These are phyloP conservation scores for Wickerhamomyces subpelliculosus DNA, from an alignment of 805 yeast species.

Conservation along the genomic window DNA sequence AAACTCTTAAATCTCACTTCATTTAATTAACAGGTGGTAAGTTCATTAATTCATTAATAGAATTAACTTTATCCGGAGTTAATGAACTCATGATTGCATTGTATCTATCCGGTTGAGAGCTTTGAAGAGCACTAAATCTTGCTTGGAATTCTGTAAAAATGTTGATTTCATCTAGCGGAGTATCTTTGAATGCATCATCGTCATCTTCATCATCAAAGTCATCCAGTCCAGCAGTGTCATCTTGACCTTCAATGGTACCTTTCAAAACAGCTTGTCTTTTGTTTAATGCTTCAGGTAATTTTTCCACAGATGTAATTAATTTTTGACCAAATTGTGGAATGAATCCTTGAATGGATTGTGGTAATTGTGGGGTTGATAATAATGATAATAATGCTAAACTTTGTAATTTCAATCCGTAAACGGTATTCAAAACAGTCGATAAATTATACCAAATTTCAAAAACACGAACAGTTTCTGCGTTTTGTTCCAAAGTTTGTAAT, in stretches of 20 bases:
- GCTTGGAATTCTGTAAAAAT: conserved; percentile 58
- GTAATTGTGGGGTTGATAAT: conserved; percentile 33
- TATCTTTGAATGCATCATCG: conserved; percentile 73
- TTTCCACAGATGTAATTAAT: conserved; percentile 43
- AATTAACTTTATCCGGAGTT: conserved; percentile 21
- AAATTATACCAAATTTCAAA: conserved; percentile 61
- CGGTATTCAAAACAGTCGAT: conserved; percentile 46
- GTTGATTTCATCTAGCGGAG: conserved; percentile 73
- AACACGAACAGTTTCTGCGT: conserved; percentile 38
- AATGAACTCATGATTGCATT: conserved; percentile 22
- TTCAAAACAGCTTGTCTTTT: conserved; percentile 55
- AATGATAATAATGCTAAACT: conserved; percentile 58
- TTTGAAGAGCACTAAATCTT: conserved; percentile 43
- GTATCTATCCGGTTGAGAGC: conserved; percentile 40
- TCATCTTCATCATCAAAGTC: too few species aligned
- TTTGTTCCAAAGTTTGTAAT: conserved; percentile 41
- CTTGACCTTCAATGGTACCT: conserved; percentile 33
- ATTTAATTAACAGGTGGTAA: neutral
- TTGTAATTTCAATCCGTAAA: conserved; percentile 72
- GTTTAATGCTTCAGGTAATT: conserved; percentile 67
- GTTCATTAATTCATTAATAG: neutral
- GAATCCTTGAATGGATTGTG: conserved; percentile 27
- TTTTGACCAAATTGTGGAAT: conserved; percentile 45
- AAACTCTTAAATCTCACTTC: too few species aligned
- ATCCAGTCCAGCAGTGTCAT: too few species aligned